Conservation (phyloP, 257 asterid species). For the Plantago ovata region DNA sequence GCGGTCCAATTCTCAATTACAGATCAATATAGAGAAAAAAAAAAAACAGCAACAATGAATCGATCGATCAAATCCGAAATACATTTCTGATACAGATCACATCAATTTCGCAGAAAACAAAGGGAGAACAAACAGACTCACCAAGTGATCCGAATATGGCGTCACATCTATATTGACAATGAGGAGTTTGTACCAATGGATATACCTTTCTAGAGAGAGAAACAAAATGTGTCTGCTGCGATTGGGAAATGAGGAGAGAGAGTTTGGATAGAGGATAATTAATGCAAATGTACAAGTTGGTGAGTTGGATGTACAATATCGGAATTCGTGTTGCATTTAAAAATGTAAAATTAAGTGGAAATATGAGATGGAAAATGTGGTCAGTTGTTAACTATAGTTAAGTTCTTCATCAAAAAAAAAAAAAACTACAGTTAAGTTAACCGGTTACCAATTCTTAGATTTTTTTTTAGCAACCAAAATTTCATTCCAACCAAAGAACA, state of each 20-base stretch:
- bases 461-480: no score
- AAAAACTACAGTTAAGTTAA: constrained; percentile 21
- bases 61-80: background rate
- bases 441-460: background rate
- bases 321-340: background rate
- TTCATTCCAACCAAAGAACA: no score
- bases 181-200: constrained; percentile 21
- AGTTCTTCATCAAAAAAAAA: background rate
- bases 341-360: background rate
- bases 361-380: constrained; percentile 35
- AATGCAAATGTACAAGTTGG: constrained; percentile 28
- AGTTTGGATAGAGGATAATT: constrained; percentile 17
- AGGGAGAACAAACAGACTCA: constrained; percentile 18
- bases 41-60: background rate
- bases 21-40: background rate
- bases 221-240: constrained; percentile 6
- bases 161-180: constrained; percentile 14
- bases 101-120: constrained; percentile 19
- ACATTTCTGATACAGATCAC: constrained; percentile 7
- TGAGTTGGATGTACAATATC: constrained; percentile 22
- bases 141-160: constrained; percentile 26
- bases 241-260: constrained; percentile 24
- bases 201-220: constrained; percentile 30
- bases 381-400: constrained; percentile 24
- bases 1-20: constrained; percentile 11